Conservation (phyloP, 352 stramenopile genomes). For the Hyaloperonospora arabidopsidis region DNA sequence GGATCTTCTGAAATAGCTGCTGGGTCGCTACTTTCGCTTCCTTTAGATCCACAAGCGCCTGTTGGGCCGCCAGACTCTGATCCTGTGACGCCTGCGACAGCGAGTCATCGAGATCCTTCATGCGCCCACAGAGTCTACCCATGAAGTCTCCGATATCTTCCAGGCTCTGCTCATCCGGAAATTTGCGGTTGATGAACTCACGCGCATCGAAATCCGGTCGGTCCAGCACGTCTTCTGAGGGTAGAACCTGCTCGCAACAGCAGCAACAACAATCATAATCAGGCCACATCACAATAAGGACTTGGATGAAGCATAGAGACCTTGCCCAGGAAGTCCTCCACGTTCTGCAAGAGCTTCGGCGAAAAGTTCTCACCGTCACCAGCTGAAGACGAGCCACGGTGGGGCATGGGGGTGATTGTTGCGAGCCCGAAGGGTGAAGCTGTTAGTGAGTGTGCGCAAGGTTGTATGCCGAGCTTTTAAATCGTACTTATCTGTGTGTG, state of each 20-base stretch:
- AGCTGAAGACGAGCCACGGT: neutral
- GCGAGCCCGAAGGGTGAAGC: too few species aligned
- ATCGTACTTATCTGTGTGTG: too few species aligned
- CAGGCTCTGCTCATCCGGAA: conserved; percentile 82
- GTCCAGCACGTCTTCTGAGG: conserved; percentile 83
- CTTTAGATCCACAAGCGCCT: conserved; percentile 77
- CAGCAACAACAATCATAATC: neutral
- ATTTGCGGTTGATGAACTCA: conserved; percentile 90
- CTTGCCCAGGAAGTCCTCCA: conserved; percentile 48
- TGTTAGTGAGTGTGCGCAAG: too few species aligned
- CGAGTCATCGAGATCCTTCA: conserved; percentile 77
- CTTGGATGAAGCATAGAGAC: conserved; percentile 13
- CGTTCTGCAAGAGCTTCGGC: conserved; percentile 41
- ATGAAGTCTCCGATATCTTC: conserved; percentile 80
- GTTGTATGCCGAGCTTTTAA: too few species aligned
- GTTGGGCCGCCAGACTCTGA: conserved; percentile 62
- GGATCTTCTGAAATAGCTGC: conserved; percentile 89
- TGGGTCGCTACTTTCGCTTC: conserved; percentile 79
- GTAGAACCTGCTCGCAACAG: conserved; percentile 37
- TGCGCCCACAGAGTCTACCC: conserved; percentile 56
- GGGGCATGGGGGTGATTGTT: too few species aligned
- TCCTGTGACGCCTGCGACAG: conserved; percentile 75
- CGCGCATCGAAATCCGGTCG: conserved; percentile 85
- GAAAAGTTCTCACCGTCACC: conserved; percentile 18
- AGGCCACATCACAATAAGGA: neutral